Conservation (phyloP, 495 filamentous ascomycete species). For the Rostrohypoxylon terebratum region DNA sequence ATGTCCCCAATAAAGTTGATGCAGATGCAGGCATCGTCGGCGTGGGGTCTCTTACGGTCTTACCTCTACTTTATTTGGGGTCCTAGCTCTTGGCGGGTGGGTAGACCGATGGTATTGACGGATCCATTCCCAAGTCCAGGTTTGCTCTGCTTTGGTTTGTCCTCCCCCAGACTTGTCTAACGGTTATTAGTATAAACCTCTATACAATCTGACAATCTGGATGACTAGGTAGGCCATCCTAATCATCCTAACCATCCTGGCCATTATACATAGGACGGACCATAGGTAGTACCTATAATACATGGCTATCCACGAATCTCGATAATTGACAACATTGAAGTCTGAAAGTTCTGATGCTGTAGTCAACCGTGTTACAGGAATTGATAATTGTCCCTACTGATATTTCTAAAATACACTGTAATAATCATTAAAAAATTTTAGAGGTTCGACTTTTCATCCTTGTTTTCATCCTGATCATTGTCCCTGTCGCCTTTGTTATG, state of each 20-base stretch:
- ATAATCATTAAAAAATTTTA: neutral
- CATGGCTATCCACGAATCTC: neutral
- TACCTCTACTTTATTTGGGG: neutral
- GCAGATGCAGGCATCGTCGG: conserved; percentile 41
- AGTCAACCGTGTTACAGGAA: neutral
- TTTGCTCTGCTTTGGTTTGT: neutral
- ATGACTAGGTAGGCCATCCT: too few relatives aligned
- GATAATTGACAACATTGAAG: neutral
- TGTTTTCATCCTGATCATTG: neutral
- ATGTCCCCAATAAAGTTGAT: conserved; percentile 39
- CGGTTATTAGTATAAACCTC: too few relatives aligned
- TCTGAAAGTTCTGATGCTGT: conserved; percentile 1
- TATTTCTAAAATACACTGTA: neutral
- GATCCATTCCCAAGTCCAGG: conserved; percentile 8
- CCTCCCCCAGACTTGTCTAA: neutral
- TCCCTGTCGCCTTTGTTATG: neutral
- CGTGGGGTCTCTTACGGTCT: conserved; percentile 34
- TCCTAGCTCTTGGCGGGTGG: neutral
- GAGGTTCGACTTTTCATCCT: neutral
- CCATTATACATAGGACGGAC: too few relatives aligned
- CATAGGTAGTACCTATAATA: too few relatives aligned
- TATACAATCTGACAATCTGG: neutral
- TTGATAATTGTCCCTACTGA: conserved; percentile 2
- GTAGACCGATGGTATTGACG: neutral
- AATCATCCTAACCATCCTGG: too few relatives aligned